Percentiles rank a stretch among this genome's conserved stretches.
phyloP scores from a whole-genome alignment of 2,329 filamentous ascomycete species.

The Pyrenochaeta sp. region DNA sequence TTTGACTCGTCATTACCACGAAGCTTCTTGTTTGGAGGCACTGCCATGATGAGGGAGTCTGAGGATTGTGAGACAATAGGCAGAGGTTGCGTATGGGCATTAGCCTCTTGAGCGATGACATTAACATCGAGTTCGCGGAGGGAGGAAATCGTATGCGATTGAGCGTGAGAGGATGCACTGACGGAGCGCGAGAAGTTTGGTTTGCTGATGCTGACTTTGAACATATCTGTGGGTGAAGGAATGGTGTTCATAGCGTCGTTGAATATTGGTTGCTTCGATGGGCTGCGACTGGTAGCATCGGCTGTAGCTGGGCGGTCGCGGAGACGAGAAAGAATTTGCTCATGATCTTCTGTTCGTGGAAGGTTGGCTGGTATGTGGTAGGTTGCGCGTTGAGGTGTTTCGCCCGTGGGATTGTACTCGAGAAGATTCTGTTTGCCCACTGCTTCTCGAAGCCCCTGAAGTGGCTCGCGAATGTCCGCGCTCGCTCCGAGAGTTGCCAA shows the following conservation, averaged over 20 bases:
- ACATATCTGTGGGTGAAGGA: conserved; percentile 37
- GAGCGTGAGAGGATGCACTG: conserved; percentile 25
- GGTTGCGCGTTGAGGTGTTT: conserved; percentile 80
- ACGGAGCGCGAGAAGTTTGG: conserved; percentile 35
- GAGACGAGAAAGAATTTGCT: conserved; percentile 61
- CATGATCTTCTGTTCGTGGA: conserved; percentile 74
- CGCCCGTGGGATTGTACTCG: conserved; percentile 85
- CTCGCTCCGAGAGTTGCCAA: conserved; percentile 66
- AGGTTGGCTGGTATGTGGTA: conserved; percentile 84
- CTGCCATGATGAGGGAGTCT: conserved; percentile 33
- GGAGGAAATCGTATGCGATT: conserved; percentile 32
- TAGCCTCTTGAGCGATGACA: conserved; percentile 44
- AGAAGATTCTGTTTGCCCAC: conserved; percentile 70
- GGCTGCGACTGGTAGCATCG: conserved; percentile 43
- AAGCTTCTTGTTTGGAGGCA: conserved; percentile 55
- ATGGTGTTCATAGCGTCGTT: conserved; percentile 56
- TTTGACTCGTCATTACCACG: conserved; percentile 49
- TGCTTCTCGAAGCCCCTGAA: conserved; percentile 74
- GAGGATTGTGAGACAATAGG: conserved; percentile 41
- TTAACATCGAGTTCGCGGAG: conserved; percentile 60
- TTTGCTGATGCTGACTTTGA: conserved; percentile 29
- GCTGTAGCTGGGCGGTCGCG: conserved; percentile 46
- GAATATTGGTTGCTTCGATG: conserved; percentile 62
- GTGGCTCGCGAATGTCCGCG: conserved; percentile 69
- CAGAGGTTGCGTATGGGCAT: conserved; percentile 39